Evolutionary conservation across 2,329 filamentous ascomycete species (phyloP), one percentile per base, ranked within the genome.

Genomic region (Diplodia seriata): DNA sequence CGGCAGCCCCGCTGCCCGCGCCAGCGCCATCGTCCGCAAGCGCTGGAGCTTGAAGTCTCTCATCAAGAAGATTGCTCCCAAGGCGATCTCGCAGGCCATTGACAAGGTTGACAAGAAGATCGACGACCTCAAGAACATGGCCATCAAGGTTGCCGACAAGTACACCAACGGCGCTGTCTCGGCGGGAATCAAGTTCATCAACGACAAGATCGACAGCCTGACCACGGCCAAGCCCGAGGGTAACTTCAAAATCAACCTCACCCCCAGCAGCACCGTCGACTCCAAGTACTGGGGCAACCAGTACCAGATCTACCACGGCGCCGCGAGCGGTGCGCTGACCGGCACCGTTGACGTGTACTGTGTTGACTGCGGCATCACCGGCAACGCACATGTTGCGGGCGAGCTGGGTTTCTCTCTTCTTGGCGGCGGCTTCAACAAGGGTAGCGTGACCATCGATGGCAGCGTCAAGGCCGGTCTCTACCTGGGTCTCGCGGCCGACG

Each of bases 231-330:
- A 57, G 36, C 33, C 55, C 23, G 55, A 40, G 20, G 55, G 56
- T 1, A 59, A 59, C 23, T 29, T 59, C 38, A 59, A 43, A 23
- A 59, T 59, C 36, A 59, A 59, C 38, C 38, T 59, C 14, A 43
- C 23, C 6, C 56, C 56, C 23, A 59, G 43, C 20, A n/a, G 15
- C 38, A 29, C n/a, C 20, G 56, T 59, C 38, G 56, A 59, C 56
- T 59, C 56, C n/a, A 59, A 59, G 56, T 59, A 59, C 56, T 59
- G 56, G 56, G 56, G 56, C 14, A 38, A 47, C 7, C 38, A 43
- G 26, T 59, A 59, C 56, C 36, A 47, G 14, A 26, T 59, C 38
- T 59, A 59, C 38, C 56, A 47, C 38, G 38, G 56, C 56, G 11
- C 11, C 18, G 38, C 36, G 9, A 57, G 33, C n/a, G 55, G 55